Conservation (phyloP, 208 protist species). For the Leishmania turanica region DNA sequence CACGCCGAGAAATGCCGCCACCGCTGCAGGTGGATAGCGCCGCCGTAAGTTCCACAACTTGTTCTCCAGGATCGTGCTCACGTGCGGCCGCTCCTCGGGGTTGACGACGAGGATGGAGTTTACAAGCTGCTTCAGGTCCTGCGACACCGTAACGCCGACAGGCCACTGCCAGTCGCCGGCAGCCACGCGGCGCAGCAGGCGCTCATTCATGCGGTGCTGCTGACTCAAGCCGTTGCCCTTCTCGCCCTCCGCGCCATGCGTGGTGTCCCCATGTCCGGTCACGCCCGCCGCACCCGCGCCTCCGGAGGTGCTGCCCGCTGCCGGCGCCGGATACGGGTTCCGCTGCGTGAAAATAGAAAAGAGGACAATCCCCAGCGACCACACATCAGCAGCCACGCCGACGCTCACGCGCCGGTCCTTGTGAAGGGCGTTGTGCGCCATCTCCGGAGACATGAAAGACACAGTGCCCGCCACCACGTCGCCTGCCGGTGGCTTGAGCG, state of each 20-base stretch:
- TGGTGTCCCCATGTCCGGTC: neutral
- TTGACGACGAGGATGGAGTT: constrained; percentile 63
- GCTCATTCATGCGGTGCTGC: constrained; percentile 54
- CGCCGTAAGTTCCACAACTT: constrained; percentile 75
- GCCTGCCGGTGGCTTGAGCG: constrained; percentile 70
- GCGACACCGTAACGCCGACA: constrained; percentile 49
- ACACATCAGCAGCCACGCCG: constrained; percentile 81
- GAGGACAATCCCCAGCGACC: constrained; percentile 89
- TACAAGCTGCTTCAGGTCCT: constrained; percentile 67
- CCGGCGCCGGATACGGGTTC: constrained; percentile 65
- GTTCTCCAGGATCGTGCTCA: constrained; percentile 58
- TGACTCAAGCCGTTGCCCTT: constrained; percentile 1
- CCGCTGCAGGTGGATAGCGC: constrained; percentile 63
- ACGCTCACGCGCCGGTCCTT: constrained; percentile 81
- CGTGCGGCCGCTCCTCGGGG: constrained; percentile 62
- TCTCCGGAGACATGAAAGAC: constrained; percentile 94
- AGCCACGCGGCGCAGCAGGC: constrained; percentile 72
- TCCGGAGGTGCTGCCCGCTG: neutral
- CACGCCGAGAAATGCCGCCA: constrained; percentile 82
- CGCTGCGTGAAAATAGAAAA: constrained; percentile 91
- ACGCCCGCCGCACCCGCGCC: neutral
- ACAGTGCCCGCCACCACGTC: constrained; percentile 91
- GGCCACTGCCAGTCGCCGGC: constrained; percentile 84
- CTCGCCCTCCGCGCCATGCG: neutral
- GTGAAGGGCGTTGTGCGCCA: constrained; percentile 90